phyloP scores from a whole-genome alignment of 495 filamentous ascomycete genomes.

The Aspergillus ostianus region DNA sequence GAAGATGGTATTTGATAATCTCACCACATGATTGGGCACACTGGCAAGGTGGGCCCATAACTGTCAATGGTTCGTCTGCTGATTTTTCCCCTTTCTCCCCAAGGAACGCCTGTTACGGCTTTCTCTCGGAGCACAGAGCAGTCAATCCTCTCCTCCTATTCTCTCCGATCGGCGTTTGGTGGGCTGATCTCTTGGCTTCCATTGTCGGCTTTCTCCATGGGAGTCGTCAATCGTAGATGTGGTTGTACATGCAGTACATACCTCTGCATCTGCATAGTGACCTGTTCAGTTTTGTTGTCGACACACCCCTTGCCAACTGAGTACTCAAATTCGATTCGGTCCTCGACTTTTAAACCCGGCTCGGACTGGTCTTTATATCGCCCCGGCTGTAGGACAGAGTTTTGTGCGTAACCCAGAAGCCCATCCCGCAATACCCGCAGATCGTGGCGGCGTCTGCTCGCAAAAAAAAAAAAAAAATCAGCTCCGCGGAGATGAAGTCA shows the following conservation, averaged over 20 bases:
- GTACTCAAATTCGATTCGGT: neutral
- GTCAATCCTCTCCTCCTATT: neutral
- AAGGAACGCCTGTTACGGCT: neutral
- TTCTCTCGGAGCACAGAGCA: neutral
- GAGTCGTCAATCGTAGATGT: neutral
- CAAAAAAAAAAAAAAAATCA: neutral
- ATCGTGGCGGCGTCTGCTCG: neutral
- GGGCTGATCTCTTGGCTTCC: neutral
- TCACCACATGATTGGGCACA: neutral
- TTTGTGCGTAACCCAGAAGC: neutral
- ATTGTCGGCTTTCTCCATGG: neutral
- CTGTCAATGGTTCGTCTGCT: neutral
- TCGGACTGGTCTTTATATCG: neutral
- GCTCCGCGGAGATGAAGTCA: neutral
- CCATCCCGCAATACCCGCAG: neutral
- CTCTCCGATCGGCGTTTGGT: neutral
- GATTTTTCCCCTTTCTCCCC: neutral
- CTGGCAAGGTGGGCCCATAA: no score
- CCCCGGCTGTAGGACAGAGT: neutral
- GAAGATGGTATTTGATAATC: neutral
- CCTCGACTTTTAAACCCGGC: neutral
- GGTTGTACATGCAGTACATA: neutral
- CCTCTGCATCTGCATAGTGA: neutral
- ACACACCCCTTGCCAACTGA: neutral
- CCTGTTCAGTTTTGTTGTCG: neutral